Evolutionary conservation across 1,139 yeast genomes (phyloP).

Genomic region (Saccharomycopsis hybrid): DNA sequence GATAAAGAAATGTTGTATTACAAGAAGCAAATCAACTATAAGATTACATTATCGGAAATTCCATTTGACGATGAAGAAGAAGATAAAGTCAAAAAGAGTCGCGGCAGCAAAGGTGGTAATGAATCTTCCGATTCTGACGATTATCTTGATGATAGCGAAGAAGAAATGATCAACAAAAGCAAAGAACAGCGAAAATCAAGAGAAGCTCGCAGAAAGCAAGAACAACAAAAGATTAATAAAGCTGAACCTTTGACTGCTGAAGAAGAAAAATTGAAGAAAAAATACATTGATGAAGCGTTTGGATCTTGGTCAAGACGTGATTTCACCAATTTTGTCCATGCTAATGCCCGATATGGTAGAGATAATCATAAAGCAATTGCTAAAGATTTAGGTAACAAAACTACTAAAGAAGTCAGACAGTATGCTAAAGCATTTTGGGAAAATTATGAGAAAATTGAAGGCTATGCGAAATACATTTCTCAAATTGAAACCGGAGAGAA

Average conservation of each 20-base stretch:
- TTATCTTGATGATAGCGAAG: slow-evolving; percentile 24
- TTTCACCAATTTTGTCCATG: slow-evolving; percentile 77
- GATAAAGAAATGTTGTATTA: slow-evolving; percentile 74
- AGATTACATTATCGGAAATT: slow-evolving; percentile 50
- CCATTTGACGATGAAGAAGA: slow-evolving; percentile 14
- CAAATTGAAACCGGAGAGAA: slow-evolving; percentile 88
- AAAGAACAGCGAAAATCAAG: slow-evolving; percentile 28
- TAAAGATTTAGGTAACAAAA: slow-evolving; percentile 59
- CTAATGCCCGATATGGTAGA: slow-evolving; percentile 76
- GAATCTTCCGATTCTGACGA: slow-evolving; percentile 26
- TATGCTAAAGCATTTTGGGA: slow-evolving; percentile 75
- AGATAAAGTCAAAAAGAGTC: slow-evolving; percentile 24
- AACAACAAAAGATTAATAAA: slow-evolving; percentile 61
- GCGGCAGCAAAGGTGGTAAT: slow-evolving; percentile 25
- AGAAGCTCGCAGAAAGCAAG: slow-evolving; percentile 41
- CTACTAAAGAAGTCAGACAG: slow-evolving; percentile 57
- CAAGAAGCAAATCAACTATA: slow-evolving; percentile 67
- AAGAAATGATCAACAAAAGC: slow-evolving; percentile 44
- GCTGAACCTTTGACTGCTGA: slow-evolving; percentile 73
- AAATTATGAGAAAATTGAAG: slow-evolving; percentile 66
- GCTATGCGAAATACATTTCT: slow-evolving; percentile 76
- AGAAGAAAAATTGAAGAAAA: slow-evolving; percentile 58
- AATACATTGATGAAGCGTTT: slow-evolving; percentile 60
- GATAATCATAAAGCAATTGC: slow-evolving; percentile 55
- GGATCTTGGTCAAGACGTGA: slow-evolving; percentile 83